Conservation (phyloP, 2,329 filamentous ascomycete genomes). For the Botrytis squamosa region DNA sequence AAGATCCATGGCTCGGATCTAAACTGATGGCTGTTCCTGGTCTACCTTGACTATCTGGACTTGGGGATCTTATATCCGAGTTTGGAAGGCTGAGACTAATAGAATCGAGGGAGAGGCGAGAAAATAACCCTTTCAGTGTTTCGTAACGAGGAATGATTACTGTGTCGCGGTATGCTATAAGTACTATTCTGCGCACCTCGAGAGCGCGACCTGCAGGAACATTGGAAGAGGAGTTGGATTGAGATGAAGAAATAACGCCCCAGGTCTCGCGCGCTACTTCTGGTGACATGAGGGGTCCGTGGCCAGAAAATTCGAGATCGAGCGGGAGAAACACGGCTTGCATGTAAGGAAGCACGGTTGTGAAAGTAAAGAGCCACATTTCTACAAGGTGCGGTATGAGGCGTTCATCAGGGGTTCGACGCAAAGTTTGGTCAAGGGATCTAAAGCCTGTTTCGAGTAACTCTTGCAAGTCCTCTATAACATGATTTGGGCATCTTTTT, state of each 20-base stretch:
- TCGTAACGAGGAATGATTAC: slow-evolving; percentile 89
- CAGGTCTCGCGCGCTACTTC: slow-evolving; percentile 88
- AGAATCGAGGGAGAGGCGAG: slow-evolving; percentile 80
- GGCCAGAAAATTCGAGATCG: slow-evolving; percentile 88
- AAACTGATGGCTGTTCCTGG: slow-evolving; percentile 74
- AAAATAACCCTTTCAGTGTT: slow-evolving; percentile 84
- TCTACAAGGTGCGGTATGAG: slow-evolving; percentile 90
- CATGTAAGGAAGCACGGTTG: slow-evolving; percentile 85
- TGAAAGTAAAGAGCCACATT: slow-evolving; percentile 92
- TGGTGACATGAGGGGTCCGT: slow-evolving; percentile 72
- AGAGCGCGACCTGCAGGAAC: slow-evolving; percentile 53
- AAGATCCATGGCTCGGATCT: slow-evolving; percentile 73
- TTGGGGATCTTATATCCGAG: slow-evolving; percentile 48
- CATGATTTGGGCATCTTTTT: slow-evolving; percentile 65
- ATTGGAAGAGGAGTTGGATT: slow-evolving; percentile 41
- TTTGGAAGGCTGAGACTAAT: slow-evolving; percentile 46
- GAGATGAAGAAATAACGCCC: slow-evolving; percentile 62
- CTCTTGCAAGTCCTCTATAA: slow-evolving; percentile 75
- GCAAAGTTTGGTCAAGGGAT: slow-evolving; percentile 79
- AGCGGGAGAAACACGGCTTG: slow-evolving; percentile 93
- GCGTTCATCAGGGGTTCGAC: slow-evolving; percentile 75
- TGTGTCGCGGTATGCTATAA: slow-evolving; percentile 83
- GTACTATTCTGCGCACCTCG: slow-evolving; percentile 84
- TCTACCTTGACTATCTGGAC: slow-evolving; percentile 51
- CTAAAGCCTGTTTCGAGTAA: slow-evolving; percentile 78